phyloP scores from a whole-genome alignment of 2,329 filamentous ascomycete genomes.

The Sporothrix curviconia region DNA sequence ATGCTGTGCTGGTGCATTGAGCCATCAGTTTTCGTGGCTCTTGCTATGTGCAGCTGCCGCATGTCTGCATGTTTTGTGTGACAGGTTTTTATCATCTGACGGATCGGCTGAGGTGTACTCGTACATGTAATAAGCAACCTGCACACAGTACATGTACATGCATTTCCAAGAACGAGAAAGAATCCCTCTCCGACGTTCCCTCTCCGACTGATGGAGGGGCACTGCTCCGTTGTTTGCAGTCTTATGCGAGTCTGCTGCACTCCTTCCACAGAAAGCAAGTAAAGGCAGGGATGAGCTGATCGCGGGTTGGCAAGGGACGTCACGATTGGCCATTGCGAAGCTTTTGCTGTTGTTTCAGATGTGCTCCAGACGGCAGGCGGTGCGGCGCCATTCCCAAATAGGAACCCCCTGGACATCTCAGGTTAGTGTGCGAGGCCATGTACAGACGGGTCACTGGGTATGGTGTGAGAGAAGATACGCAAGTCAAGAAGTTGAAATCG shows the following conservation, averaged over 20 bases:
- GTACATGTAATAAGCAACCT: background rate
- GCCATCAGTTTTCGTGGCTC: background rate
- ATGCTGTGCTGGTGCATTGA: background rate
- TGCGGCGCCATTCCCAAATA: background rate
- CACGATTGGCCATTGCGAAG: constrained; percentile 4
- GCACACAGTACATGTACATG: background rate
- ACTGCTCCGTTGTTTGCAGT: background rate
- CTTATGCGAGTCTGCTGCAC: no score
- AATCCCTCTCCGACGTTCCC: background rate
- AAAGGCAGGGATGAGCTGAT: background rate
- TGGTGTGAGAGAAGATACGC: background rate
- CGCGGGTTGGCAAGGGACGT: background rate
- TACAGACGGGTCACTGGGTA: no score
- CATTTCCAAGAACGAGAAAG: background rate
- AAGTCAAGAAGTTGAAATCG: no score
- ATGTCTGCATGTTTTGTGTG: background rate
- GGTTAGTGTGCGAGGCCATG: background rate
- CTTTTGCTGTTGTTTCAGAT: constrained; percentile 9
- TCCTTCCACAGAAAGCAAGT: no score
- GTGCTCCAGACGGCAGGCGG: constrained; percentile 9
- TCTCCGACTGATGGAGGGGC: background rate
- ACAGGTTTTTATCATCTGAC: background rate
- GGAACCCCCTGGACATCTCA: background rate
- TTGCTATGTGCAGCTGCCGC: background rate
- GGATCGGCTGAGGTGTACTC: background rate